These are phyloP conservation scores for Gnetum montanum DNA, from an alignment of 75 land plant genomes.

Conservation along the genomic window DNA sequence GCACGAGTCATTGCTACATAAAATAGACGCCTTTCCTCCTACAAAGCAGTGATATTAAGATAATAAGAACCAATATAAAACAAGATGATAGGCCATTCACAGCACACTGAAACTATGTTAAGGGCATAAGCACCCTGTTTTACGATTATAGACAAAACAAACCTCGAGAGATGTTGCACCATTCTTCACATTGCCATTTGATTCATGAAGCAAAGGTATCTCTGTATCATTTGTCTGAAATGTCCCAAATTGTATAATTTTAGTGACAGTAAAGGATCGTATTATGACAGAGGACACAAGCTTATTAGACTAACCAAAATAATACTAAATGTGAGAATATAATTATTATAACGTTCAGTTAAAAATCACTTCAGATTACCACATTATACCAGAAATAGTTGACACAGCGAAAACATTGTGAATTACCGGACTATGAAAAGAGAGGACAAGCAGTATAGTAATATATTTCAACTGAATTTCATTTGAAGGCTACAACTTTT, in stretches of 20 bases:
- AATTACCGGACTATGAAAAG: no score
- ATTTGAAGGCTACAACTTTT: no score
- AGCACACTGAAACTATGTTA: not conserved
- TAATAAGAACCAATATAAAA: not conserved
- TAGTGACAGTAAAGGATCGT: no score
- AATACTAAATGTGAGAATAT: no score
- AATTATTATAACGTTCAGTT: no score
- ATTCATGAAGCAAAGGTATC: conserved; percentile 85
- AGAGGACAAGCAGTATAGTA: no score
- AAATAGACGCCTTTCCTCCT: conserved; percentile 91
- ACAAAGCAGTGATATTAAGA: conserved; percentile 5
- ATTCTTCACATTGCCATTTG: conserved; percentile 37
- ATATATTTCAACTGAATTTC: no score
- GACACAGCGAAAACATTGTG: no score
- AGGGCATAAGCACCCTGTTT: not conserved
- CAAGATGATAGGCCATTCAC: not conserved
- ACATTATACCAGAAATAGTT: no score
- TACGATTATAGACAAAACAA: not conserved
- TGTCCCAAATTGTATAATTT: not conserved
- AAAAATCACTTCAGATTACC: no score
- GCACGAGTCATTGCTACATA: conserved; percentile 99
- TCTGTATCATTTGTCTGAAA: conserved; percentile 83
- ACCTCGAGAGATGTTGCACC: conserved; percentile 71
- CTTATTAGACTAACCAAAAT: no score
- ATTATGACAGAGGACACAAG: no score